A percentile compares a stretch with the other conserved stretches of the same genome.
Evolutionary conservation across 768 basidiomycete species (phyloP).

Genomic region (Phaeotremella fagi): DNA sequence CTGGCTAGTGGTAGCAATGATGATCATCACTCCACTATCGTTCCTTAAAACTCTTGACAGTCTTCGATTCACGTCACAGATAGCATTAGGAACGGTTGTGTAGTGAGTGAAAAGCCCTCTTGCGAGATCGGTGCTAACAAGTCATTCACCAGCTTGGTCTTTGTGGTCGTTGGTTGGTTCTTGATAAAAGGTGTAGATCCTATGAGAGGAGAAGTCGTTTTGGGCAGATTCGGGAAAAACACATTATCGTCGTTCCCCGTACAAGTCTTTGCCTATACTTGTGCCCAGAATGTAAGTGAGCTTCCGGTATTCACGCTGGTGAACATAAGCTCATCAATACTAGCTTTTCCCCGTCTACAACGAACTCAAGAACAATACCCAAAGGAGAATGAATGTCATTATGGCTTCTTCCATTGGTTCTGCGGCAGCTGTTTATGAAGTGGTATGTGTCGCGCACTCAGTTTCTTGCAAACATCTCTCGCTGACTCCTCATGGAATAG

Average conservation of each 20-base stretch:
- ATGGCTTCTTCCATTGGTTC: slow-evolving; percentile 81
- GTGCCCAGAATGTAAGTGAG: slow-evolving; percentile 75
- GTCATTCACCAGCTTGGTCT: slow-evolving; percentile 31
- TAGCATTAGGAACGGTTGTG: slow-evolving; percentile 87
- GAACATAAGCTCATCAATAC: not conserved
- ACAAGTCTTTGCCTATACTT: slow-evolving; percentile 51
- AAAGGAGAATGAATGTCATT: slow-evolving; percentile 77
- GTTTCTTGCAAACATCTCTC: no score
- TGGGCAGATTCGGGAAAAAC: slow-evolving; percentile 35
- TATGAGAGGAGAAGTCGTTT: slow-evolving; percentile 37
- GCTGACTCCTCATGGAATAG: no score
- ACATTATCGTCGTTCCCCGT: slow-evolving; percentile 69
- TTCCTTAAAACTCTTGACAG: slow-evolving; percentile 80
- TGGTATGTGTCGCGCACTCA: no score
- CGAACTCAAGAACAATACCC: slow-evolving; percentile 75
- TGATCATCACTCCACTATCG: slow-evolving; percentile 65
- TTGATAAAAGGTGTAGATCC: slow-evolving; percentile 36
- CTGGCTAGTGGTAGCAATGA: slow-evolving; percentile 78
- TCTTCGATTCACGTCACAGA: slow-evolving; percentile 81
- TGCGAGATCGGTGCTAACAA: not conserved
- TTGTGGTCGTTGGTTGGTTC: slow-evolving; percentile 48
- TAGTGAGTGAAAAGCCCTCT: slow-evolving; percentile 47
- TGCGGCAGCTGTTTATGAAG: slow-evolving; percentile 76
- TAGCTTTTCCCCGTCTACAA: slow-evolving; percentile 93
- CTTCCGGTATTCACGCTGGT: slow-evolving; percentile 5